Evolutionary conservation across 768 basidiomycete genomes (phyloP).

Genomic region (Ramaria sp.): DNA sequence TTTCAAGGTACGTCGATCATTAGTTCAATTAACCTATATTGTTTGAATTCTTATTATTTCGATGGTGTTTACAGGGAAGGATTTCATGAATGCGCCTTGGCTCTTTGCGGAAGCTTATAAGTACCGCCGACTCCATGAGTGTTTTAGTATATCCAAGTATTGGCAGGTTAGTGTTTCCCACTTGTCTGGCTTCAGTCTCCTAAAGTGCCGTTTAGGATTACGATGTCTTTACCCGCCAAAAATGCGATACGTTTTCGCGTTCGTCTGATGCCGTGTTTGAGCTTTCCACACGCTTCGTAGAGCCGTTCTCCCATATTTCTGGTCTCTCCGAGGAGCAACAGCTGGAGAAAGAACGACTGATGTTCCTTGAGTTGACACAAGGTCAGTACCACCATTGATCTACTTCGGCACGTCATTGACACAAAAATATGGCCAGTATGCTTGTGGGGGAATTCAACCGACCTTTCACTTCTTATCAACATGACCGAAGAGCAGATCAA

Average conservation of each 20-base stretch:
- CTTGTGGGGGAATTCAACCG: conserved; percentile 95
- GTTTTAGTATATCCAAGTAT: conserved; percentile 84
- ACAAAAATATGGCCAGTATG: conserved; percentile 43
- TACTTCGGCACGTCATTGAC: not conserved
- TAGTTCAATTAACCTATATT: not conserved
- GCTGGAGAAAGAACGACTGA: conserved; percentile 64
- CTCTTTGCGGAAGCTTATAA: conserved; percentile 94
- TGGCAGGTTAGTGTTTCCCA: conserved; percentile 39
- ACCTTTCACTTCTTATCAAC: conserved; percentile 89
- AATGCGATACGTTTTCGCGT: conserved; percentile 89
- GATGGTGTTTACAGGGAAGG: conserved; percentile 42
- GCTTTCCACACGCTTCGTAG: conserved; percentile 82
- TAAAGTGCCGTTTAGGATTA: not conserved
- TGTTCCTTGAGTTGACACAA: conserved; percentile 92
- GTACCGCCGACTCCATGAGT: conserved; percentile 84
- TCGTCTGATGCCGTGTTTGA: conserved; percentile 91
- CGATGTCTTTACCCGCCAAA: conserved; percentile 26
- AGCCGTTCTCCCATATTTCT: conserved; percentile 60
- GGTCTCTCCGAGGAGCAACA: conserved; percentile 29
- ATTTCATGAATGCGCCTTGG: conserved; percentile 96
- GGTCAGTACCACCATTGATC: conserved; percentile 29
- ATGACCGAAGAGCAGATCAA: conserved; percentile 99
- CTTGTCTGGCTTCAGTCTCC: not conserved
- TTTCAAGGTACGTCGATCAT: conserved; percentile 60
- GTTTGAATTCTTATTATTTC: not conserved